Evolutionary conservation across 495 filamentous ascomycete species (phyloP), one percentile per base, ranked within the genome.

Genomic region (Peziza echinospora): DNA sequence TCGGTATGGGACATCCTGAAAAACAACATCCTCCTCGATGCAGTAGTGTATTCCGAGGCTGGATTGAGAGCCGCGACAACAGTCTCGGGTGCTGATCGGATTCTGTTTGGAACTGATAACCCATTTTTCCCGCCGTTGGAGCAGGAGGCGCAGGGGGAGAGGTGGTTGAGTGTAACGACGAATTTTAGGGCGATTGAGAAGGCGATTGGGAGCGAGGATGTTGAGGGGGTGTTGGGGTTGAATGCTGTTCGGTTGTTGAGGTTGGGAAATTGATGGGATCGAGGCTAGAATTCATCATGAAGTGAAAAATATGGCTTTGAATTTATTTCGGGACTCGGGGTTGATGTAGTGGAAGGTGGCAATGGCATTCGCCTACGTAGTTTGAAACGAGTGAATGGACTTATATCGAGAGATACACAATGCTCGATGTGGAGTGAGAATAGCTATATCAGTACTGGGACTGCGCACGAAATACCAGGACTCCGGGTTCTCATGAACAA

Each of bases 91-190:
- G 63, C 63, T 7, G 78, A 83, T 52, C 67, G 82, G 51, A 54
- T 87, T 24, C 68, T 87, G 56, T 87, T 93, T 67, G 85, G 82
- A 17, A 92, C 84, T 2, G 87, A 93, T 61, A 83, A 93, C 64
- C 87, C 87, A 0, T 96, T 96, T 64, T 96, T 93, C 62, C 87
- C 87, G 25, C 85, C 85, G 1, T 53, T 92, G 11, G 69, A 71
- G 41, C 65, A 69, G 53, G 61, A 53, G 24, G 68, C 70, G 34
- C 64, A 68, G 57, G 60, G 66, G 21, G 67, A 67, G 37, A 67
- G 78, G 52, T 96, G 87, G 87, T 66, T 72, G 49, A 96, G 87
- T 63, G 84, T 93, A 13, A 73, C 64, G 37, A 74, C 72, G 5
- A 96, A 93, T 55, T 78, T 73, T 47, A 62, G 70, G 28, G 83